Evolutionary conservation across 805 yeast species (phyloP).

Genomic region (Monosporozyma siamensis): DNA sequence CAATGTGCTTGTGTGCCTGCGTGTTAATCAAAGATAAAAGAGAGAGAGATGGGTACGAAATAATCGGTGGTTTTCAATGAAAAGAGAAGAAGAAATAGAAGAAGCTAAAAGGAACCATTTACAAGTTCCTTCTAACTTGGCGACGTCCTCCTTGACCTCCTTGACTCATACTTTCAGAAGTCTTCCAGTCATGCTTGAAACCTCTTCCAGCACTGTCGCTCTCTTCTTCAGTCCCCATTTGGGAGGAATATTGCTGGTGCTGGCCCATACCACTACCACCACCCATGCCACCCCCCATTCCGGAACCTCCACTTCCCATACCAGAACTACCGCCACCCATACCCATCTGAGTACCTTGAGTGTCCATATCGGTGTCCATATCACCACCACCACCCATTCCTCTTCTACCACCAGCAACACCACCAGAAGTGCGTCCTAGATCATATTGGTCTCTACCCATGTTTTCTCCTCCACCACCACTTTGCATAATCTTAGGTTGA

Average conservation of each 20-base stretch:
- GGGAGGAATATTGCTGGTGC: background rate
- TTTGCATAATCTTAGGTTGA: background rate
- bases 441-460: background rate
- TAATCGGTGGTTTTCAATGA: no score
- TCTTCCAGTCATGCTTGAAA: constrained; percentile 12
- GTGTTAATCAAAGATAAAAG: background rate
- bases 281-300: background rate
- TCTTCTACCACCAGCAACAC: background rate
- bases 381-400: constrained; percentile 1
- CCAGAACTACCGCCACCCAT: background rate
- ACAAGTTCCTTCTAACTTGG: background rate
- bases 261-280: background rate
- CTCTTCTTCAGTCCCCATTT: background rate
- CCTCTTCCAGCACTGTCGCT: constrained; percentile 12
- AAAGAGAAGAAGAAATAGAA: no score
- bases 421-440: background rate
- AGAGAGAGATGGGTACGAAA: no score
- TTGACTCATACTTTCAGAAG: background rate
- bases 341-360: no score
- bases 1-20: background rate
- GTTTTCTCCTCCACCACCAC: background rate
- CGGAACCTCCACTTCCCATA: background rate
- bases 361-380: background rate
- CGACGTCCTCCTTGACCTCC: background rate
- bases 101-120: no score